Evolutionary conservation across 306 rosid species (phyloP).

Genomic region (Cucurbita argyrosperma): DNA sequence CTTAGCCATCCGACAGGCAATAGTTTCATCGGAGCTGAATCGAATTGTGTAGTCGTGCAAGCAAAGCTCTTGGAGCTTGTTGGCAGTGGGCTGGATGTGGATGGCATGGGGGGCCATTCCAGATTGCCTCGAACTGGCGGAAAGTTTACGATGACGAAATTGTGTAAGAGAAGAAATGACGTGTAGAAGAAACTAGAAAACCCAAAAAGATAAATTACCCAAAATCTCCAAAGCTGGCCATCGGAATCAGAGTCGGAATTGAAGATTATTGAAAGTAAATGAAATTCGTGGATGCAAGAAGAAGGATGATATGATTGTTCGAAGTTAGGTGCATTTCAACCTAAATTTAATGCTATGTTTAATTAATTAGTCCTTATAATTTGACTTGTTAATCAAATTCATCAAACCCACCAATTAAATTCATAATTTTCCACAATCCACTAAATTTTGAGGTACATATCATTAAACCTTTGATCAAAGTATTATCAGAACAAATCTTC

Average conservation of each 20-base stretch:
- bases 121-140: conserved; percentile 54
- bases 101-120: conserved; percentile 72
- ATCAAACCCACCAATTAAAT: too few species aligned
- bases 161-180: background rate
- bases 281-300: background rate
- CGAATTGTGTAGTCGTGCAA: conserved; percentile 43
- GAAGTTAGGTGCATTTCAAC: too few species aligned
- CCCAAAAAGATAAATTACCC: conserved; percentile 26
- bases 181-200: background rate
- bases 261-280: background rate
- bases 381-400: too few species aligned
- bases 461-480: too few species aligned
- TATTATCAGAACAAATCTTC: too few species aligned
- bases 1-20: conserved; percentile 64
- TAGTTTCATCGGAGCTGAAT: conserved; percentile 66
- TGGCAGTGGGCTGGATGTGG: conserved; percentile 39
- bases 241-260: background rate
- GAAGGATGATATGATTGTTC: background rate
- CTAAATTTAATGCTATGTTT: too few species aligned
- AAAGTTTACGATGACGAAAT: background rate
- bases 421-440: too few species aligned
- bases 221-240: conserved; percentile 71
- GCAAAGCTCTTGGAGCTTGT: conserved; percentile 43
- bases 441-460: too few species aligned
- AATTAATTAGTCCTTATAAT: too few species aligned